phyloP scores from a whole-genome alignment of 352 stramenopile species.

The Globisporangium nunn region DNA sequence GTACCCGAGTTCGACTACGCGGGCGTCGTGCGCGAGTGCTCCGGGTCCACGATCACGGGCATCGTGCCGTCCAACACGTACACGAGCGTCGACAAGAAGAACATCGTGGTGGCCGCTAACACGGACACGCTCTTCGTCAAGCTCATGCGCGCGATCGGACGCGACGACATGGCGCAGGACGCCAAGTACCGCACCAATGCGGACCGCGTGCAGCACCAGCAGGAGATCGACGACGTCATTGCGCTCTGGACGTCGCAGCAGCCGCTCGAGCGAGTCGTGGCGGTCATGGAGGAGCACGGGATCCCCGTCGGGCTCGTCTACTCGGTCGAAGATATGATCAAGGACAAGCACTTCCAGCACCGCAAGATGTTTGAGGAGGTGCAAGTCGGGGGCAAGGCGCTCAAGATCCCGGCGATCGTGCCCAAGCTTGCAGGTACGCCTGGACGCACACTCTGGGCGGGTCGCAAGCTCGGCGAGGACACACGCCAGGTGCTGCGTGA shows the following conservation, averaged over 20 bases:
- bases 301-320: constrained; percentile 72
- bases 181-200: constrained; percentile 60
- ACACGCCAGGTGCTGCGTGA: constrained; percentile 51
- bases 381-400: constrained; percentile 20
- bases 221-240: constrained; percentile 57
- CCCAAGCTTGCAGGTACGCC: constrained; percentile 63
- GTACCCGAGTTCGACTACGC: constrained; percentile 83
- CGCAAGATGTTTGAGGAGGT: constrained; percentile 75
- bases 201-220: constrained; percentile 49
- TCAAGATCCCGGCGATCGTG: constrained; percentile 72
- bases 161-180: constrained; percentile 44
- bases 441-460: constrained; percentile 53
- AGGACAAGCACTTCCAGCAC: constrained; percentile 63
- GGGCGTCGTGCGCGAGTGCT: constrained; percentile 71
- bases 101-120: constrained; percentile 83
- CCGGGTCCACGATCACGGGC: constrained; percentile 80
- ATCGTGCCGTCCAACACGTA: constrained; percentile 88
- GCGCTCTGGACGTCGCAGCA: constrained; percentile 45
- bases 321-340: constrained; percentile 75
- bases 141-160: constrained; percentile 69
- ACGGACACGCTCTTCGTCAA: constrained; percentile 77
- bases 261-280: constrained; percentile 34
- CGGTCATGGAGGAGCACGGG: constrained; percentile 45
- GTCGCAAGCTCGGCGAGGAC: constrained; percentile 62
- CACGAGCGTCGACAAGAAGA: constrained; percentile 70